These are phyloP conservation scores for Trypanosomatidae sp. DNA, from an alignment of 208 protist species.

Conservation along the genomic window DNA sequence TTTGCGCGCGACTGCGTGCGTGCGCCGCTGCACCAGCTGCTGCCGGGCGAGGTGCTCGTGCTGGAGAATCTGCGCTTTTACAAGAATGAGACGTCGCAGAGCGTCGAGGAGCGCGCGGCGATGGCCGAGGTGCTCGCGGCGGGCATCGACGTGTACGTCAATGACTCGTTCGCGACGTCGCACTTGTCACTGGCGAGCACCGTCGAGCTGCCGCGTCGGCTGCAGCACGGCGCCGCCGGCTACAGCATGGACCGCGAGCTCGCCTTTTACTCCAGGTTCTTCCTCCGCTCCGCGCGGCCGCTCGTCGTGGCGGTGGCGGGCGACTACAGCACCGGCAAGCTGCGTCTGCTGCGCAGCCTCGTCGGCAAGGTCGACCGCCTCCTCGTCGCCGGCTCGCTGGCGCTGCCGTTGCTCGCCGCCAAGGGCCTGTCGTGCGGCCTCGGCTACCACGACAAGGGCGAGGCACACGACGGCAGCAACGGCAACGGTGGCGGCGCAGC, in stretches of 20 bases:
- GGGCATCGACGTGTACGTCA: conserved; percentile 55
- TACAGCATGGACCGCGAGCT: conserved; percentile 62
- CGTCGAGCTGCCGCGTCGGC: conserved; percentile 42
- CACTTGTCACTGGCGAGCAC: conserved; percentile 30
- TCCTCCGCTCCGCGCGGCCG: conserved; percentile 37
- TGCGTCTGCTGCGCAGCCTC: conserved; percentile 45
- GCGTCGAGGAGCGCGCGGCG: conserved; percentile 23
- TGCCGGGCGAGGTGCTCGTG: conserved; percentile 38
- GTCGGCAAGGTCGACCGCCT: conserved; percentile 61
- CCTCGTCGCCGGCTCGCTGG: conserved; percentile 38
- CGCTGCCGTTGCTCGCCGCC: conserved; percentile 51
- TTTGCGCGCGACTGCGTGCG: conserved; percentile 46
- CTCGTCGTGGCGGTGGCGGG: conserved; percentile 41
- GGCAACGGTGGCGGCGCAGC: background rate
- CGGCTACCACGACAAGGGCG: conserved; percentile 7
- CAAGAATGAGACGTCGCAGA: conserved; percentile 36
- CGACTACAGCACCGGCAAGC: conserved; percentile 32
- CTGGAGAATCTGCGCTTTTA: conserved; percentile 76
- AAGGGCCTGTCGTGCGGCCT: conserved; percentile 21
- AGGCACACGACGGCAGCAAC: background rate
- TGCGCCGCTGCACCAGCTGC: conserved; percentile 17
- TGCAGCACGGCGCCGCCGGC: conserved; percentile 60
- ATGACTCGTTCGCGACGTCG: conserved; percentile 74
- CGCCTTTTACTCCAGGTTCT: conserved; percentile 64
- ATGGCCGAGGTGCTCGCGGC: conserved; percentile 50